Base-by-base conservation (phyloP, 495 filamentous ascomycete species). In the Xanthoparmelia taractica region DNA sequence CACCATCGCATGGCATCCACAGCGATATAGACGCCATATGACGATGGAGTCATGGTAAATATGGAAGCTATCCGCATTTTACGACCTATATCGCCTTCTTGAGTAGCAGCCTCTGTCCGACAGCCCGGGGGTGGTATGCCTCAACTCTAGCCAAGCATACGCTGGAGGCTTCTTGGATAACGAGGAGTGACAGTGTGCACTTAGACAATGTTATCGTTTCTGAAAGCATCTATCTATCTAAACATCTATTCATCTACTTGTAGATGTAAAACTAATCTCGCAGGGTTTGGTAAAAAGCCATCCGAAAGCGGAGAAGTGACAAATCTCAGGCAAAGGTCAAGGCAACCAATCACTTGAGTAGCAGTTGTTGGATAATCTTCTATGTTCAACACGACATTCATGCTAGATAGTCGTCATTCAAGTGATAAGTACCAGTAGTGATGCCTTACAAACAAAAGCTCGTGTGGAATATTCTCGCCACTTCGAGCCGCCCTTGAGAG, bases 21-120 rank as follows among this genome's bases (percentile, higher is more conserved):
- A 40, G n/a, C 48, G 48, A 43, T 62, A 20, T 56, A 56, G 4
- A 62, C 48, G 48, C 29, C 29, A 31, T 33, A 62, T 56, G 50
- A 34, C 56, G 25, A 41, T 56, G 37, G 37, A 20, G 59, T 38
- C 37, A 43, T 55, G 48, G 34, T n/a, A 62, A 25, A 41, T 29
- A 38, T 40, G 36, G 47, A 56, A 41, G 50, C 13, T 13, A 41
- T 25, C 15, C 36, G 27, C 27, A 41, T 37, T 43, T n/a, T 56
- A 33, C 40, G 25, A 40, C 37, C n/a, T n/a, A 36, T 43, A 12
- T 56, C 56, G 56, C 36, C 5, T 43, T 56, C 20, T 8, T 8
- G 25, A 38, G 40, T 43, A 37, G 50, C 50, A 33, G 50, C 50
- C 20, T 54, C 15, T 2, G 20, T 33, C 27, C 50, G 0, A 54